A percentile compares a stretch with the other conserved stretches of the same genome.
Conservation (phyloP, 176 grass and related monocot genomes). For the Zoysia japonica region DNA sequence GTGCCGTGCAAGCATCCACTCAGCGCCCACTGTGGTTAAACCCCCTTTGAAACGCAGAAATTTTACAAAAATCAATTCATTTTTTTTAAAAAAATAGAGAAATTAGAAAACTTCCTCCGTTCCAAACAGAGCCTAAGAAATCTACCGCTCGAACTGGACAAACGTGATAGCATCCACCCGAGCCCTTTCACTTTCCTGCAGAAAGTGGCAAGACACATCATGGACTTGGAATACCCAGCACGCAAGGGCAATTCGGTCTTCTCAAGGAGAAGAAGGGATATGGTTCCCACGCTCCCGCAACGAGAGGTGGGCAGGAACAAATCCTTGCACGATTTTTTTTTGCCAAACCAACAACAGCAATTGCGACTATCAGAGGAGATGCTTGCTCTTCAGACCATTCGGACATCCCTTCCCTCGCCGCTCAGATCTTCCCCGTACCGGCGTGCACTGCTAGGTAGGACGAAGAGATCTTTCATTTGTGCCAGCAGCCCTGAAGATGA, state of each 20-base stretch:
- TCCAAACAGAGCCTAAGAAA: too few relatives aligned
- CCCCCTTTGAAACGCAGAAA: too few relatives aligned
- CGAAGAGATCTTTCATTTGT: constrained; percentile 39
- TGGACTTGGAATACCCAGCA: constrained; percentile 28
- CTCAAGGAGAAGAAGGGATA: constrained; percentile 33
- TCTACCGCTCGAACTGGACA: not conserved
- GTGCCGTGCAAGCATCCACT: not conserved
- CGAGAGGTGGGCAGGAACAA: constrained; percentile 45
- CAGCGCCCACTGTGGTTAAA: not conserved
- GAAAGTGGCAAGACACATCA: constrained; percentile 43
- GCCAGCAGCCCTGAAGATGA: constrained; percentile 55
- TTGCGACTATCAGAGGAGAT: constrained; percentile 47
- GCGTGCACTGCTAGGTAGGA: constrained; percentile 21
- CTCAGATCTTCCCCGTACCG: constrained; percentile 34
- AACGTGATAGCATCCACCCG: too few relatives aligned
- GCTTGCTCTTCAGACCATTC: constrained; percentile 64
- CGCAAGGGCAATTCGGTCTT: constrained; percentile 55
- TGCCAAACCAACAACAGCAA: constrained; percentile 41
- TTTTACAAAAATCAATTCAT: too few relatives aligned
- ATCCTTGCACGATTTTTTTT: constrained; percentile 13
- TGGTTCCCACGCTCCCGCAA: constrained; percentile 37
- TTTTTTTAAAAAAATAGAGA: too few relatives aligned
- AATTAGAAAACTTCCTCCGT: too few relatives aligned
- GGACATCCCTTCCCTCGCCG: constrained; percentile 43
- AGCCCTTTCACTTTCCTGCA: not conserved